These are phyloP conservation scores for Aspergillus neotritici DNA, from an alignment of 2,329 filamentous ascomycete genomes.

Conservation along the genomic window DNA sequence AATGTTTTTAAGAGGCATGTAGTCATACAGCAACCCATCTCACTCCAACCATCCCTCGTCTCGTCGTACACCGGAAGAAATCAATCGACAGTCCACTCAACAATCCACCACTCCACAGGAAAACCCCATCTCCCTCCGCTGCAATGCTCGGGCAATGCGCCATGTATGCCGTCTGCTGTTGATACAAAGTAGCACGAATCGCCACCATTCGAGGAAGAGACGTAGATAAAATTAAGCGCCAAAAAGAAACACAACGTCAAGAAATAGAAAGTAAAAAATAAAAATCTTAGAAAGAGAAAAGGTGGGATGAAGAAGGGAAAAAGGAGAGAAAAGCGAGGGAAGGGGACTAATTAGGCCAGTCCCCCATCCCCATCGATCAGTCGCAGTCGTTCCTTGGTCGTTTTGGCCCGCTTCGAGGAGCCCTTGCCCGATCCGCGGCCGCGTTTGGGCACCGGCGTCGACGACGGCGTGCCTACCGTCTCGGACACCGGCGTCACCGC, in stretches of 20 bases:
- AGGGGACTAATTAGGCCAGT: slow-evolving; percentile 17
- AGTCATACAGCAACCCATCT: no score
- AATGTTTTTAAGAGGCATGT: no score
- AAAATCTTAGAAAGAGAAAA: slow-evolving; percentile 5
- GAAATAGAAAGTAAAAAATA: neutral
- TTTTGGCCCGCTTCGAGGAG: slow-evolving; percentile 57
- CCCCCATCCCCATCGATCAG: slow-evolving; percentile 43
- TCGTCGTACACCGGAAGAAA: no score
- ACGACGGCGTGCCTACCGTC: slow-evolving; percentile 37
- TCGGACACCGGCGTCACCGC: slow-evolving; percentile 73
- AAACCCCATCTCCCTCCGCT: no score
- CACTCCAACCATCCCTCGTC: no score
- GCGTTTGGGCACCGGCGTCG: slow-evolving; percentile 49
- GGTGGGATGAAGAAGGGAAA: neutral
- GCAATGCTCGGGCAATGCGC: no score
- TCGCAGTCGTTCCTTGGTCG: slow-evolving; percentile 48
- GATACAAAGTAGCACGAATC: no score
- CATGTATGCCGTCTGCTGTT: no score
- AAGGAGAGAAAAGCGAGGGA: slow-evolving; percentile 5
- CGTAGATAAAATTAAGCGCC: no score
- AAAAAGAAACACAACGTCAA: slow-evolving; percentile 3
- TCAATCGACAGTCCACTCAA: no score
- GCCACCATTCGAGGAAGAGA: no score
- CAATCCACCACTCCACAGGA: no score
- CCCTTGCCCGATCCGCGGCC: slow-evolving; percentile 49